Conservation (phyloP, 768 basidiomycete species). For the Paxillus involutus region DNA sequence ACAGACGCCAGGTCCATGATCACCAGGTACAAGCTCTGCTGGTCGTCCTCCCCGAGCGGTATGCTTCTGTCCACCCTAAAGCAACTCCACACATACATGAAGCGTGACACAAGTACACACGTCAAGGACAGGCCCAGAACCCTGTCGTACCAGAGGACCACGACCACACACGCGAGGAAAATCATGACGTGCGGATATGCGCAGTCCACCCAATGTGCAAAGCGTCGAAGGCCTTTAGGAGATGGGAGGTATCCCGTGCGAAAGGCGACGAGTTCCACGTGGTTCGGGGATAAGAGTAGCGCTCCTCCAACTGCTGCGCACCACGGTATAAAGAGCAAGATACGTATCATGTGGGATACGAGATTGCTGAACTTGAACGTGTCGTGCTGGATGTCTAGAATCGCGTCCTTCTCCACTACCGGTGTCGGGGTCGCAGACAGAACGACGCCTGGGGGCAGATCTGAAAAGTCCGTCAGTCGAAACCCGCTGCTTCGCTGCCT, state of each 20-base stretch:
- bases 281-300: constrained; percentile 28
- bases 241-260: constrained; percentile 27
- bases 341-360: constrained; percentile 8
- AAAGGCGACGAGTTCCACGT: constrained; percentile 29
- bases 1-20: constrained; percentile 15
- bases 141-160: constrained; percentile 18
- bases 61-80: constrained; percentile 23
- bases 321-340: constrained; percentile 35
- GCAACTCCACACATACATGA: constrained; percentile 27
- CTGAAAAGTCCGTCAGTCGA: constrained; percentile 15
- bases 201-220: constrained; percentile 37
- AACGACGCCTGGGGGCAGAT: background rate
- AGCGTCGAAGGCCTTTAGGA: constrained; percentile 34
- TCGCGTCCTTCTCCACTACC: background rate
- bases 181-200: constrained; percentile 34
- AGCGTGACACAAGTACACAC: constrained; percentile 17
- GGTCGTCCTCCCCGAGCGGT: constrained; percentile 32
- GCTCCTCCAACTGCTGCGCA: constrained; percentile 34
- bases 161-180: constrained; percentile 26
- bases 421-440: background rate
- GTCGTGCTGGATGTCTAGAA: background rate
- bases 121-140: constrained; percentile 21
- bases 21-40: constrained; percentile 35
- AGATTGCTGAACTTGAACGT: background rate
- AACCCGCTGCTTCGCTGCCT: constrained; percentile 9